These are phyloP conservation scores for Ustanciosporium gigantosporum DNA, from an alignment of 1,284 basidiomycete genomes.

Conservation along the genomic window DNA sequence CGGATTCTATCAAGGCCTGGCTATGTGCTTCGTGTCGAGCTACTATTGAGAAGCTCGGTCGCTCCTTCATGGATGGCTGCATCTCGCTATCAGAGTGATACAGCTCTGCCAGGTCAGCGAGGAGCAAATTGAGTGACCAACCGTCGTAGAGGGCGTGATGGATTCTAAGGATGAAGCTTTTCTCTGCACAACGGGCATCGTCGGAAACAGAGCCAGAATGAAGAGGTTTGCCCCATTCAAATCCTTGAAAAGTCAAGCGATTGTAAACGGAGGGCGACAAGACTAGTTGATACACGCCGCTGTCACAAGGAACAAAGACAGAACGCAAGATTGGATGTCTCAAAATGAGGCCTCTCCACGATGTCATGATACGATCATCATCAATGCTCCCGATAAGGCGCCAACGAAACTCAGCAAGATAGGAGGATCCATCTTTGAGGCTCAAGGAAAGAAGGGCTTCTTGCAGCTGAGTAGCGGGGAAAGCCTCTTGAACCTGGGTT, in stretches of 20 bases:
- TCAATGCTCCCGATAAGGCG: neutral
- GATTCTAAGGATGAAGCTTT: neutral
- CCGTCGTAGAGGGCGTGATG: constrained; percentile 6
- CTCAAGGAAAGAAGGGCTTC: neutral
- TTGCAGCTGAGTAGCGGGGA: neutral
- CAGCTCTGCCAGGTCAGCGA: neutral
- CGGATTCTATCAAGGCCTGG: neutral
- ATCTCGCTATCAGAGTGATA: too few relatives aligned
- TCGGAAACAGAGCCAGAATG: neutral
- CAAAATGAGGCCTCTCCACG: neutral
- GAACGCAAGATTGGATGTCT: neutral
- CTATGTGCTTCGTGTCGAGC: neutral
- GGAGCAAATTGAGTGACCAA: constrained; percentile 2
- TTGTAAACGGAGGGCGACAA: neutral
- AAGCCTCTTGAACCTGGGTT: neutral
- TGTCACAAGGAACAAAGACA: neutral
- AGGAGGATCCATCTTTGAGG: neutral
- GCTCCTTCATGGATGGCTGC: too few relatives aligned
- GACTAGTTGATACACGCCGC: neutral
- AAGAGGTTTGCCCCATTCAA: neutral
- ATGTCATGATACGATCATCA: neutral
- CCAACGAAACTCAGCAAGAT: neutral
- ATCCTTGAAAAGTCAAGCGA: neutral
- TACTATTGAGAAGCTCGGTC: neutral
- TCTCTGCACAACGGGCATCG: neutral